phyloP scores from a whole-genome alignment of 2,329 filamentous ascomycete species.

The Arthrobotrys pseudoclavata region DNA sequence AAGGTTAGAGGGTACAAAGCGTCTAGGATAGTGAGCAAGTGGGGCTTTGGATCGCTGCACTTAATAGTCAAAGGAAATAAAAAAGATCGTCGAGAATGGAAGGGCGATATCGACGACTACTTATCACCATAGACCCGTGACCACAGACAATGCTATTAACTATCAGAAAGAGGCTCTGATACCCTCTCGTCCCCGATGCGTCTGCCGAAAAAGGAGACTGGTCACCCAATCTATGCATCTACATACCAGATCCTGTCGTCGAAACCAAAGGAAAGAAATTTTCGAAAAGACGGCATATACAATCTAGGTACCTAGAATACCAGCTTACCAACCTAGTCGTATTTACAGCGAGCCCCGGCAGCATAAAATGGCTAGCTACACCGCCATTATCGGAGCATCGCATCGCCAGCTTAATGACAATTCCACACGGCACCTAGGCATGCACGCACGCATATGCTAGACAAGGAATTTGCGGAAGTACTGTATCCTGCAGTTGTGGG shows the following conservation, averaged over 20 bases:
- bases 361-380: background rate
- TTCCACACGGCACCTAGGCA: too few species aligned
- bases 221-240: background rate
- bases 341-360: too few species aligned
- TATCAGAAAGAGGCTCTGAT: slow-evolving; percentile 1
- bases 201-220: background rate
- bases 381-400: too few species aligned
- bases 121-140: slow-evolving; percentile 16
- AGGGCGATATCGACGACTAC: slow-evolving; percentile 7
- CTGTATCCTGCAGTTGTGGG: too few species aligned
- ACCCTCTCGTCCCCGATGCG: background rate
- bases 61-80: background rate
- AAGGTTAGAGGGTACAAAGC: background rate
- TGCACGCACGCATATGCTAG: too few species aligned
- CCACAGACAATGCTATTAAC: background rate
- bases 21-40: background rate
- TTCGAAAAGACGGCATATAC: background rate
- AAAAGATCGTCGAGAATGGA: background rate
- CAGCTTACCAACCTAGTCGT: too few species aligned
- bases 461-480: too few species aligned
- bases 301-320: background rate
- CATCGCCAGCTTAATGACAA: too few species aligned
- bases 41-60: background rate
- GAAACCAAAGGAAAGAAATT: slow-evolving; percentile 12
- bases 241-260: slow-evolving; percentile 11